Conservation (phyloP, 2,329 filamentous ascomycete species). For the Byssoonygena ceratinophila region DNA sequence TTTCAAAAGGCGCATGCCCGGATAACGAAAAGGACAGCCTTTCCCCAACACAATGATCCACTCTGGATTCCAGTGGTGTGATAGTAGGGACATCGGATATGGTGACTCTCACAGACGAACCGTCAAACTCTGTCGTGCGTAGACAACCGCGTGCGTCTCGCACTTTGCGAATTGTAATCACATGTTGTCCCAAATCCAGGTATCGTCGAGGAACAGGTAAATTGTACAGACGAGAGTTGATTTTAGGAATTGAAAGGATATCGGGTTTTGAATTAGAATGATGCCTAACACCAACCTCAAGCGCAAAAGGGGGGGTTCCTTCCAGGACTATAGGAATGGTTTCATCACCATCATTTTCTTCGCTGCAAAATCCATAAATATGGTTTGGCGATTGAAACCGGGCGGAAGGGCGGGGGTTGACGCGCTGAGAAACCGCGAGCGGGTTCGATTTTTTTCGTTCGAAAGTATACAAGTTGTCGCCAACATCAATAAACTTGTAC, state of each 20-base stretch:
- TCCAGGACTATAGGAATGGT: conserved; percentile 76
- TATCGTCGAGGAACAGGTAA: conserved; percentile 76
- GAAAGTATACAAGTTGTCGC: conserved; percentile 75
- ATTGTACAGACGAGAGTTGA: conserved; percentile 61
- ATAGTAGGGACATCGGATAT: conserved; percentile 90
- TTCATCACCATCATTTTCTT: conserved; percentile 73
- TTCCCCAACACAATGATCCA: conserved; percentile 92
- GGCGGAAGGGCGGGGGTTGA: conserved; percentile 73
- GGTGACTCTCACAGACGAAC: conserved; percentile 74
- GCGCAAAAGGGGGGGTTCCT: conserved; percentile 73
- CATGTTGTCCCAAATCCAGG: conserved; percentile 78
- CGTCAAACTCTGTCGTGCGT: conserved; percentile 58
- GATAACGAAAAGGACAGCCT: conserved; percentile 84
- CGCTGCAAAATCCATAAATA: conserved; percentile 90
- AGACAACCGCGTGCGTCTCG: conserved; percentile 80
- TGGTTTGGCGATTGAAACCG: conserved; percentile 76
- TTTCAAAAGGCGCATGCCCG: conserved; percentile 82
- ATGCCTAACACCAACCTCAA: conserved; percentile 90
- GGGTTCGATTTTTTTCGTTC: conserved; percentile 55
- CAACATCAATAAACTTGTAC: conserved; percentile 73
- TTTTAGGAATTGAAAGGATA: conserved; percentile 68
- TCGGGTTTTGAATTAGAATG: conserved; percentile 71
- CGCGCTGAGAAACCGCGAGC: conserved; percentile 65
- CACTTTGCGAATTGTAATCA: conserved; percentile 79
- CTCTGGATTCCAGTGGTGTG: conserved; percentile 69